Evolutionary conservation across 129 eudicot genomes (phyloP).

Genomic region (Logfia minima): DNA sequence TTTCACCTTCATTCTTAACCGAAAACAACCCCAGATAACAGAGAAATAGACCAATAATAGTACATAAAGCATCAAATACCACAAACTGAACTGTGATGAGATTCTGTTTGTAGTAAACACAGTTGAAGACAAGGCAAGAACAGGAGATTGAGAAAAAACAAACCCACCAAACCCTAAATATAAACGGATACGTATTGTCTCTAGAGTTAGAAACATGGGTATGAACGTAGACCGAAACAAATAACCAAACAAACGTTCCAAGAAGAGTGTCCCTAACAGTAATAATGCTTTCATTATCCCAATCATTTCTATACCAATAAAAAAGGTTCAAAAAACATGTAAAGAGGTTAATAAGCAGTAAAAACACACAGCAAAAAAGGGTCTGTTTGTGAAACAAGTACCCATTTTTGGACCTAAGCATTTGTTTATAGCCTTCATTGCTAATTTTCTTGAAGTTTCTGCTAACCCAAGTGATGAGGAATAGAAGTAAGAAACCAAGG

Average conservation of each 20-base stretch:
- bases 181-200: constrained; percentile 44
- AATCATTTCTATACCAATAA: constrained; percentile 56
- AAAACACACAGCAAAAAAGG: constrained; percentile 42
- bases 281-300: constrained; percentile 50
- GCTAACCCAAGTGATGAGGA: constrained; percentile 39
- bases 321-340: constrained; percentile 47
- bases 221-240: constrained; percentile 46
- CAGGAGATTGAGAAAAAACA: constrained; percentile 47
- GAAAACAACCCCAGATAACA: constrained; percentile 46
- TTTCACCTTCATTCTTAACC: constrained; percentile 29
- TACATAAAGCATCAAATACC: constrained; percentile 55
- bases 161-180: constrained; percentile 64
- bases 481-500: constrained; percentile 39
- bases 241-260: constrained; percentile 52
- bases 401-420: constrained; percentile 17
- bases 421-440: constrained; percentile 28
- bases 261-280: constrained; percentile 38
- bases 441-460: constrained; percentile 17
- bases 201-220: constrained; percentile 31
- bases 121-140: constrained; percentile 52
- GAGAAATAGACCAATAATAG: constrained; percentile 41
- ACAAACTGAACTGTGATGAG: constrained; percentile 37
- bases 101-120: constrained; percentile 25
- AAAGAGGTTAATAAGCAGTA: constrained; percentile 49
- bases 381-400: constrained; percentile 38